Base-by-base conservation (phyloP, 768 basidiomycete species). In the Mycena capillaripes region DNA sequence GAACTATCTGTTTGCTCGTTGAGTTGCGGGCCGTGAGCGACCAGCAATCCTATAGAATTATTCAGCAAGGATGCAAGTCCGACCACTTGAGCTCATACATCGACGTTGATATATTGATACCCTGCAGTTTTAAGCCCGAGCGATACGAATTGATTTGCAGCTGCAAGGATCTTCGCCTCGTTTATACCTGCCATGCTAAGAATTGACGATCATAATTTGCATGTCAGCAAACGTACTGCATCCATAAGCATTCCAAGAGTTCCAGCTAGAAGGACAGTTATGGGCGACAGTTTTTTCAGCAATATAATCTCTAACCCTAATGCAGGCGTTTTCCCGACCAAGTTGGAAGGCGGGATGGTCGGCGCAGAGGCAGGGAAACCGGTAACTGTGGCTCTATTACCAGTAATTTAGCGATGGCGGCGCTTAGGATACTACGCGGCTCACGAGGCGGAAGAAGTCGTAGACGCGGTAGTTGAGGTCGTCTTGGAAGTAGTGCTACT, bases 81-180 rank as follows among this genome's bases (percentile, higher is more conserved):
- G 67, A 23, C 14, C 21, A 34, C n/a, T 38, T 32, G 16, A 29
- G 19, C 38, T 79, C 83, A 19, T 71, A 87, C 87, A 77, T 88
- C 88, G 52, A 89, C 86, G 76, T 89, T 88, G 66, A 89, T 79
- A 73, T 88, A 89, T 73, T 87, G 71, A 64, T 89, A 89, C 6
- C 88, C 88, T 9, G 80, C 87, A 46, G 81, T 81, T 73, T 86
- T 84, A 36, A 89, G 81, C 6, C 88, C 88, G 6, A 88, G 80
- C 1, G 85, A 84, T 7, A 85, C 76, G 53, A 89, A 82, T 60
- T 83, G 81, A 62, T 86, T 85, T 8, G 88, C 88, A 9, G 87
- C 87, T 27, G 82, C 84, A 29, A 88, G 67, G 32, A 89, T 76
- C 65, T 86, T 86, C 10, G 82, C 73, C 57, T 85, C 85, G 66